Conservation (phyloP, 1,284 basidiomycete genomes). For the Anthracocystis panici-leucophaei region DNA sequence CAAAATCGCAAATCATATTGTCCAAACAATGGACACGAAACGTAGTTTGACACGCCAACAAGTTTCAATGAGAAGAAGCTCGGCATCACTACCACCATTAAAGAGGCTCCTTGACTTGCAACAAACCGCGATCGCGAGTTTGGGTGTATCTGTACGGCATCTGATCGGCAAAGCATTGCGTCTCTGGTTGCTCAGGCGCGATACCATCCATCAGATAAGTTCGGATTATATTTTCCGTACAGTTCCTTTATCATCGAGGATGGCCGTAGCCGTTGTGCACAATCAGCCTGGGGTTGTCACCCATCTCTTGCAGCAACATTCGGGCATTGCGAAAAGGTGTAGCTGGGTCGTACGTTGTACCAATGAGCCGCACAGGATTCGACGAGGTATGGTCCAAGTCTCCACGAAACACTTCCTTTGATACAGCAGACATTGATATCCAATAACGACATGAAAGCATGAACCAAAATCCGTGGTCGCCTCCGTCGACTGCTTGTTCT, state of each 20-base stretch:
- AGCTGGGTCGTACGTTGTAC: constrained; percentile 38
- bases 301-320: constrained; percentile 34
- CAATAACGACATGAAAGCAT: constrained; percentile 45
- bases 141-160: not conserved
- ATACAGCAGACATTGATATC: constrained; percentile 18
- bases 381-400: constrained; percentile 20
- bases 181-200: constrained; percentile 2
- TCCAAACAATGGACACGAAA: too few relatives aligned
- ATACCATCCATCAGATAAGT: constrained; percentile 3
- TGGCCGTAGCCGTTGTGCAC: constrained; percentile 11
- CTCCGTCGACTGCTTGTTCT: constrained; percentile 26
- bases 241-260: not conserved
- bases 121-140: not conserved
- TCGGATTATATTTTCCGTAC: not conserved
- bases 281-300: constrained; percentile 32
- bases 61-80: too few relatives aligned
- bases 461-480: constrained; percentile 28
- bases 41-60: too few relatives aligned
- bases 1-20: too few relatives aligned
- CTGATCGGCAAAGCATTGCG: constrained; percentile 3
- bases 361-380: constrained; percentile 33
- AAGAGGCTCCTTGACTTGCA: too few relatives aligned
- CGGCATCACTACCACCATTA: too few relatives aligned
- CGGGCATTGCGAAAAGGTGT: constrained; percentile 36
- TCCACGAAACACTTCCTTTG: constrained; percentile 40